Evolutionary conservation across 148 eudicot species (phyloP).

Genomic region (Rhododendron ovatum): DNA sequence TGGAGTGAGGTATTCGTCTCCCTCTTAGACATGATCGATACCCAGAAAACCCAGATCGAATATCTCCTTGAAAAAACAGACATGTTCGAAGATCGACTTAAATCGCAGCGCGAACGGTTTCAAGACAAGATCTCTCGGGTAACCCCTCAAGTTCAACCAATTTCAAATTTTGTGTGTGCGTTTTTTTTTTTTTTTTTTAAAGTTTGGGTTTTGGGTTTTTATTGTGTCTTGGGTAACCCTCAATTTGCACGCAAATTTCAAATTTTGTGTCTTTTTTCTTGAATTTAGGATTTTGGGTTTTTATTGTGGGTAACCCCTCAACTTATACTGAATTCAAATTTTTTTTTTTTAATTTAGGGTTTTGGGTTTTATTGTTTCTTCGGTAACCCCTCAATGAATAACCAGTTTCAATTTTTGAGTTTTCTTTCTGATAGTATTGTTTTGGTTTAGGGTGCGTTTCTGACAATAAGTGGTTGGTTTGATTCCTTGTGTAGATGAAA

Average conservation of each 20-base stretch:
- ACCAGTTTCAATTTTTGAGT: too few relatives aligned
- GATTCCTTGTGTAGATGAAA: constrained; percentile 30
- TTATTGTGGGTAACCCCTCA: background rate
- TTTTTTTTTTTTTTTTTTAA: background rate
- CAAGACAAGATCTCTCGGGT: constrained; percentile 45
- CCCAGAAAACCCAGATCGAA: constrained; percentile 34
- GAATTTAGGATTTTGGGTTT: background rate
- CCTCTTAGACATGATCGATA: constrained; percentile 24
- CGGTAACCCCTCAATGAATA: background rate
- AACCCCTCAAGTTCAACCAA: background rate
- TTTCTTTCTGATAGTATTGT: too few relatives aligned
- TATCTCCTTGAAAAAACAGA: constrained; percentile 6
- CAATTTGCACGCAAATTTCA: background rate
- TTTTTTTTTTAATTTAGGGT: background rate
- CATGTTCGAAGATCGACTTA: constrained; percentile 24
- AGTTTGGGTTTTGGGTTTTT: background rate
- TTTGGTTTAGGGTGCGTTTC: too few relatives aligned
- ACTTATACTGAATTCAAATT: background rate
- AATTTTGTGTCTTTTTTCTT: background rate
- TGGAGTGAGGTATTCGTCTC: constrained; percentile 43
- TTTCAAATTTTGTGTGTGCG: background rate
- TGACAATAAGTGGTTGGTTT: constrained; percentile 8
- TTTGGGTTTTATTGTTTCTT: background rate
- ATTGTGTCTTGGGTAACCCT: constrained; percentile 35
- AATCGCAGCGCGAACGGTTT: constrained; percentile 20